Conservation (phyloP, 2,329 filamentous ascomycete genomes). For the Aplosporella prunicola region DNA sequence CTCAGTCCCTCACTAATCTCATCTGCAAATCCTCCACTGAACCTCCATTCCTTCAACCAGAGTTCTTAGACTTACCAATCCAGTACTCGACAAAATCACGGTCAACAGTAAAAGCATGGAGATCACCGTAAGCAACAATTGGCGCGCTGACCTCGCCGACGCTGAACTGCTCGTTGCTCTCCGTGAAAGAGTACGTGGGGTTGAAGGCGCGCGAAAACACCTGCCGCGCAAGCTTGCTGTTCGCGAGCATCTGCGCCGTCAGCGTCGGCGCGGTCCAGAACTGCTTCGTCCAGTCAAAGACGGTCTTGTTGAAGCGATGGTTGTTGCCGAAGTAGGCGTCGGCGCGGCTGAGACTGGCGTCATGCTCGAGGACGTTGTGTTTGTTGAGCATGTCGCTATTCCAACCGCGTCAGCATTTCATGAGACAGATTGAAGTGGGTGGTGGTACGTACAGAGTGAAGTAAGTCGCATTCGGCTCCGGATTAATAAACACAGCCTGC, state of each 20-base stretch:
- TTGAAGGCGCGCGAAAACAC: conserved; percentile 38
- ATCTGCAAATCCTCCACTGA: too few species aligned
- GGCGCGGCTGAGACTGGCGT: conserved; percentile 39
- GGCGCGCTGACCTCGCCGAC: conserved; percentile 43
- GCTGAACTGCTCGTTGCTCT: conserved; percentile 35
- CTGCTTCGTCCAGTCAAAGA: conserved; percentile 38
- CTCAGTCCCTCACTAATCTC: too few species aligned
- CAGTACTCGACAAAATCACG: conserved; percentile 36
- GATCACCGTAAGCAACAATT: conserved; percentile 42
- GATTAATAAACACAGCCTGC: conserved; percentile 25
- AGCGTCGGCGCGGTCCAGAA: conserved; percentile 40
- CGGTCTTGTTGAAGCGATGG: conserved; percentile 42
- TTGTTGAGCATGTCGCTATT: conserved; percentile 31
- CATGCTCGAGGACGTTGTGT: conserved; percentile 43
- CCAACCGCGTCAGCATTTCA: background rate
- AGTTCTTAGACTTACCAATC: conserved; percentile 30
- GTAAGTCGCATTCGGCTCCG: conserved; percentile 4
- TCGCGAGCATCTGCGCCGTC: conserved; percentile 33
- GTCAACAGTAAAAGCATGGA: conserved; percentile 30
- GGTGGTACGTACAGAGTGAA: conserved; percentile 2
- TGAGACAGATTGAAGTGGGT: background rate
- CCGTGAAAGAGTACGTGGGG: conserved; percentile 40
- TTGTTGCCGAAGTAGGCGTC: conserved; percentile 45
- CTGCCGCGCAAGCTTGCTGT: conserved; percentile 38
- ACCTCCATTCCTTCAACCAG: too few species aligned